phyloP scores from a whole-genome alignment of 2,329 filamentous ascomycete genomes.

The Verticillium klebahnii region DNA sequence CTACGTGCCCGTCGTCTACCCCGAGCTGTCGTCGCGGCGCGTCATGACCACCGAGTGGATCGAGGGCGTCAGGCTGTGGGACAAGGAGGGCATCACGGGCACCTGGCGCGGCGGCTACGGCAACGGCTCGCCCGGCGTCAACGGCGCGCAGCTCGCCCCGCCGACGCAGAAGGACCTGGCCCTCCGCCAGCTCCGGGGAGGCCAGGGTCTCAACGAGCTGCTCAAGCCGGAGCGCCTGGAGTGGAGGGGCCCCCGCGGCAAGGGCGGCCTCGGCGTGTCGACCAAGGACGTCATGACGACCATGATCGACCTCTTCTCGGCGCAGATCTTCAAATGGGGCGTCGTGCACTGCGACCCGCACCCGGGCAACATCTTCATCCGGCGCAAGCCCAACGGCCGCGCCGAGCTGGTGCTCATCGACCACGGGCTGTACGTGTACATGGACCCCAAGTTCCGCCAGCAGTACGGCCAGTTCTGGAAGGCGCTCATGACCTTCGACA shows the following conservation, averaged over 20 bases:
- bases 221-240: constrained; percentile 76
- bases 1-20: constrained; percentile 82
- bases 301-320: constrained; percentile 94
- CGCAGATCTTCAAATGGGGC: constrained; percentile 97
- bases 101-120: constrained; percentile 76
- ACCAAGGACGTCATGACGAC: constrained; percentile 90
- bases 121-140: constrained; percentile 72
- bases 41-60: constrained; percentile 98
- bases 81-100: constrained; percentile 74
- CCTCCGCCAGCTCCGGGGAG: constrained; percentile 36
- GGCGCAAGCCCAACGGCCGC: constrained; percentile 74
- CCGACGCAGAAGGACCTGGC: constrained; percentile 42
- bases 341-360: constrained; percentile 95
- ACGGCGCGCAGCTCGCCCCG: constrained; percentile 54
- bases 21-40: constrained; percentile 74
- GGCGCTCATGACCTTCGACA: constrained; percentile 88
- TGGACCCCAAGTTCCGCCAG: constrained; percentile 76
- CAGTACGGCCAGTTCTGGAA: constrained; percentile 94
- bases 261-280: constrained; percentile 78
- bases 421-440: constrained; percentile 92
- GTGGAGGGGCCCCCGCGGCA: constrained; percentile 69
- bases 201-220: constrained; percentile 49
- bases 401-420: constrained; percentile 94
- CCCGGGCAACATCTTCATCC: constrained; percentile 94
- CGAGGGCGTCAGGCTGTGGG: constrained; percentile 88